phyloP scores from a whole-genome alignment of 352 stramenopile genomes.

The Phytophthora constricta region DNA sequence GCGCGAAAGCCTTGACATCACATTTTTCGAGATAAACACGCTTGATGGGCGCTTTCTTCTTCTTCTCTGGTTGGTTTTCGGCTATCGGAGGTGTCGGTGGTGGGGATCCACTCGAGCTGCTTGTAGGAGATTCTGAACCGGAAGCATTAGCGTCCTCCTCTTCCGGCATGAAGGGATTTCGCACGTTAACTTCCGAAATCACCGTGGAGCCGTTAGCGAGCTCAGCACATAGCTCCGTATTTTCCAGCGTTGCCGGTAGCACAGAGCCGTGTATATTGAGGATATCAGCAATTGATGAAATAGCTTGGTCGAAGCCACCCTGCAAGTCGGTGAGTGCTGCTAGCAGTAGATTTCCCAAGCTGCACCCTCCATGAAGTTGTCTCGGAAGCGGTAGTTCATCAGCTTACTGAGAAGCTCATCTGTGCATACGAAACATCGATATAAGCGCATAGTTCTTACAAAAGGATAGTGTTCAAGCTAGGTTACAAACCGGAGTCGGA shows the following conservation, averaged over 20 bases:
- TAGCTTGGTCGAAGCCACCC: constrained; percentile 79
- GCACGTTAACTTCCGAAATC: constrained; percentile 85
- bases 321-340: constrained; percentile 85
- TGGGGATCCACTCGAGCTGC: constrained; percentile 27
- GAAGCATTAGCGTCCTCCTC: constrained; percentile 27
- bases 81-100: constrained; percentile 28
- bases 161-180: constrained; percentile 60
- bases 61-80: constrained; percentile 36
- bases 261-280: constrained; percentile 87
- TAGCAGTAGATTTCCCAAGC: constrained; percentile 81
- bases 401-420: constrained; percentile 88
- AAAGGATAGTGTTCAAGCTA: neutral
- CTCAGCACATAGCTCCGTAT: constrained; percentile 81
- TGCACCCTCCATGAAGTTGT: constrained; percentile 91
- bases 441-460: neutral
- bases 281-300: constrained; percentile 86
- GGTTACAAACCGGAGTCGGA: constrained; percentile 72
- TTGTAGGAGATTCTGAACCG: constrained; percentile 26
- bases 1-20: constrained; percentile 72
- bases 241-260: constrained; percentile 83
- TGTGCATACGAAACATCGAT: constrained; percentile 23
- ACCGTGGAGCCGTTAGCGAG: constrained; percentile 75
- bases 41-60: constrained; percentile 77
- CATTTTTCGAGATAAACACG: constrained; percentile 82
- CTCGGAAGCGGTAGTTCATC: constrained; percentile 90